Evolutionary conservation across 495 filamentous ascomycete species (phyloP).

Genomic region (Penicillium bovifimosum): DNA sequence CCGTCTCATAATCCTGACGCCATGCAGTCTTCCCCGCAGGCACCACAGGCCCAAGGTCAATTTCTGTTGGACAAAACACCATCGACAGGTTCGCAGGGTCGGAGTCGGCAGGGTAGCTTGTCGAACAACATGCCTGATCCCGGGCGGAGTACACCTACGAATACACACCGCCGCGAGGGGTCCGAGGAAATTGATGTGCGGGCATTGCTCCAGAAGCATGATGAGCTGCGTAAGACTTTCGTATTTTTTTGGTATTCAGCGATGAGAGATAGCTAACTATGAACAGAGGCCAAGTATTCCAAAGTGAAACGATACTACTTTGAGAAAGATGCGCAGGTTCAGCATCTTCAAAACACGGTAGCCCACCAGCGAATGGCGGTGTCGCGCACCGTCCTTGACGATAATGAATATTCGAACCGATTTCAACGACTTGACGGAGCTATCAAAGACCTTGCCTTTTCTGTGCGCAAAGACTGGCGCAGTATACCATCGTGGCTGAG

Average conservation of each 20-base stretch:
- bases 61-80: not conserved
- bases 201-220: constrained; percentile 44
- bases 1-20: constrained; percentile 23
- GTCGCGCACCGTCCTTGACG: constrained; percentile 91
- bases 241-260: not conserved
- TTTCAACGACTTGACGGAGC: constrained; percentile 92
- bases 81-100: constrained; percentile 7
- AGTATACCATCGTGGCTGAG: constrained; percentile 72
- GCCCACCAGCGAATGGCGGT: constrained; percentile 93
- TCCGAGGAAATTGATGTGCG: constrained; percentile 44
- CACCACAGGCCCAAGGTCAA: constrained; percentile 11
- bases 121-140: constrained; percentile 37
- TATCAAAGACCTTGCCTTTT: constrained; percentile 90
- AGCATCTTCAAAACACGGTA: constrained; percentile 91
- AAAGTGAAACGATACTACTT: constrained; percentile 98
- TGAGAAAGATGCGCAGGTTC: constrained; percentile 88
- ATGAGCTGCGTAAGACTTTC: constrained; percentile 59
- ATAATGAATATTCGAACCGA: constrained; percentile 86
- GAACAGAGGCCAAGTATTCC: constrained; percentile 83
- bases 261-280: constrained; percentile 6
- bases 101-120: constrained; percentile 18
- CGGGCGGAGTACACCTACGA: constrained; percentile 58
- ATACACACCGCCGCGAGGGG: constrained; percentile 48
- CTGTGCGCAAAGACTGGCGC: constrained; percentile 90
- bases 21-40: constrained; percentile 28